phyloP scores from a whole-genome alignment of 2,329 filamentous ascomycete species.

The Colletotrichum melonis region DNA sequence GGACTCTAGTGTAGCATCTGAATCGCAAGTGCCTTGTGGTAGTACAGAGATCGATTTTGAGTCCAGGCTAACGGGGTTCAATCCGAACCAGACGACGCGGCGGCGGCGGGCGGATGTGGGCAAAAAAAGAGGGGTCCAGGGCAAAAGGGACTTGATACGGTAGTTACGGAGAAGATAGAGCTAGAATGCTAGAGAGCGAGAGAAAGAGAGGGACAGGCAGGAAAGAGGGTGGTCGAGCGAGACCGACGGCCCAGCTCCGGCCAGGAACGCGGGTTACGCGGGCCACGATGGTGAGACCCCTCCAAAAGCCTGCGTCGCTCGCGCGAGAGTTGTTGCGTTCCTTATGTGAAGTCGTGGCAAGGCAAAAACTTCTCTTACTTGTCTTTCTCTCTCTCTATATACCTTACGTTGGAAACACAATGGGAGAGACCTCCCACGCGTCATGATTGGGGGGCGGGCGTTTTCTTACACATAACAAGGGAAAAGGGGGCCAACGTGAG shows the following conservation, averaged over 20 bases:
- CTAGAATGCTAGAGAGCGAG: neutral
- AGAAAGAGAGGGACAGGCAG: neutral
- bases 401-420: neutral
- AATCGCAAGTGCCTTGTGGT: slow-evolving; percentile 13
- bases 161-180: neutral
- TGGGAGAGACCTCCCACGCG: slow-evolving; percentile 16
- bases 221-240: neutral
- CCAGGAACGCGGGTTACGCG: slow-evolving; percentile 30
- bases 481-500: neutral
- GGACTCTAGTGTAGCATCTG: slow-evolving; percentile 9
- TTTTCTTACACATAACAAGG: neutral
- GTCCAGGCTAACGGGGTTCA: slow-evolving; percentile 8
- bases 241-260: slow-evolving; percentile 7
- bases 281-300: slow-evolving; percentile 17
- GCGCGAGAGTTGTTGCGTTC: slow-evolving; percentile 31
- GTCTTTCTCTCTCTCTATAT: neutral
- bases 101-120: neutral
- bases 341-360: slow-evolving; percentile 26
- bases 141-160: neutral
- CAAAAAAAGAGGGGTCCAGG: neutral
- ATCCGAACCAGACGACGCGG: neutral
- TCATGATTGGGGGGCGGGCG: slow-evolving; percentile 9
- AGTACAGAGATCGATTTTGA: slow-evolving; percentile 22
- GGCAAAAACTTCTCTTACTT: neutral
- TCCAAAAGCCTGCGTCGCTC: neutral